Conservation (phyloP, 768 basidiomycete genomes). For the Chalciporus pseudorubinellus region DNA sequence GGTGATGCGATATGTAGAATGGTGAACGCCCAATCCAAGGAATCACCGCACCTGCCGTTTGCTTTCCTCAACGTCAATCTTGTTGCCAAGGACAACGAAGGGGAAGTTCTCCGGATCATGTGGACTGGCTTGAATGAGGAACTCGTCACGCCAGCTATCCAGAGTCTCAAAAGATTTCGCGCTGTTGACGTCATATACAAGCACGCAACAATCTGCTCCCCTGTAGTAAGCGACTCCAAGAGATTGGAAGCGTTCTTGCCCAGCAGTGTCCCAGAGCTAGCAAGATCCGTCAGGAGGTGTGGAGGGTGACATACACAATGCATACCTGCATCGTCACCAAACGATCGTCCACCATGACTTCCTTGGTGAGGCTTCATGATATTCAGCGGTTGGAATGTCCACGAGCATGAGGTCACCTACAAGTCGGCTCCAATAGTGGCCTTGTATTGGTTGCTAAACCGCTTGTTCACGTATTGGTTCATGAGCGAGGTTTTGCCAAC, state of each 20-base stretch:
- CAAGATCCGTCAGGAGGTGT: slow-evolving; percentile 2
- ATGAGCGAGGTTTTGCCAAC: slow-evolving; percentile 99
- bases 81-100: slow-evolving; percentile 99
- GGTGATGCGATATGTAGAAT: slow-evolving; percentile 5
- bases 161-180: slow-evolving; percentile 98
- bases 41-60: slow-evolving; percentile 79
- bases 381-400: slow-evolving; percentile 5
- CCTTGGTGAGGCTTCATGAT: slow-evolving; percentile 80
- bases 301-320: not conserved
- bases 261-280: slow-evolving; percentile 99
- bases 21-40: not conserved
- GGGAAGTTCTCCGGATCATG: slow-evolving; percentile 99
- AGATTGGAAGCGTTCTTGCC: slow-evolving; percentile 99
- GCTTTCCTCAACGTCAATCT: slow-evolving; percentile 99
- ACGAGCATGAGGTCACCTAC: slow-evolving; percentile 46
- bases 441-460: slow-evolving; percentile 99
- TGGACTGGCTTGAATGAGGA: slow-evolving; percentile 97
- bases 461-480: slow-evolving; percentile 99
- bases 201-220: slow-evolving; percentile 97
- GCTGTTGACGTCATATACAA: slow-evolving; percentile 99
- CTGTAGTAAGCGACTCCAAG: slow-evolving; percentile 99
- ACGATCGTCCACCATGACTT: slow-evolving; percentile 97
- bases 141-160: slow-evolving; percentile 99
- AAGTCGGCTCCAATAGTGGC: slow-evolving; percentile 98
- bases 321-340: slow-evolving; percentile 97